Evolutionary conservation across 805 yeast species (phyloP).

Genomic region (Debaryomyces hansenii): DNA sequence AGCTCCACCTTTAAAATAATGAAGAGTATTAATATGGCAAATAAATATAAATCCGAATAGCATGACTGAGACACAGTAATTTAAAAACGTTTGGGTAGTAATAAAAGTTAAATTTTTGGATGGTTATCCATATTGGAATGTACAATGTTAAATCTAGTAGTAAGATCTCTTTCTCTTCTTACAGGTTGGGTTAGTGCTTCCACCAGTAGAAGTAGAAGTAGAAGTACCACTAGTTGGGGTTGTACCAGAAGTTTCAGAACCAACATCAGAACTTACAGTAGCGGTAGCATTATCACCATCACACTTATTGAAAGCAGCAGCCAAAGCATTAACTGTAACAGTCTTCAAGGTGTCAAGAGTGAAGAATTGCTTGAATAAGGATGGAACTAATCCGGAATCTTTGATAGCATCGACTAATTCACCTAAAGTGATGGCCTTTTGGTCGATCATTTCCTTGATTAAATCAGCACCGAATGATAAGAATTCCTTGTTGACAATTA

Average conservation of each 20-base stretch:
- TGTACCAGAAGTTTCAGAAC: conserved; percentile 12
- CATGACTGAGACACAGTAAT: too few relatives aligned
- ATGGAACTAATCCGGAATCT: conserved; percentile 39
- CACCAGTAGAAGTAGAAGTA: conserved; percentile 8
- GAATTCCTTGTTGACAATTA: conserved; percentile 37
- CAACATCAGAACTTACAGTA: conserved; percentile 24
- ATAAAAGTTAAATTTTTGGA: too few relatives aligned
- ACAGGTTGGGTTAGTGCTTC: conserved; percentile 4
- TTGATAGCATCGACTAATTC: conserved; percentile 28
- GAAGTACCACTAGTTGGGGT: conserved; percentile 12
- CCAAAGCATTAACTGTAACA: conserved; percentile 42
- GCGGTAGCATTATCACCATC: conserved; percentile 25
- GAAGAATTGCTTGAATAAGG: conserved; percentile 38
- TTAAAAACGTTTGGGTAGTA: too few relatives aligned
- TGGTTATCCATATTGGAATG: too few relatives aligned
- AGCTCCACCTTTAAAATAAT: too few relatives aligned
- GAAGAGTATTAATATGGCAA: too few relatives aligned
- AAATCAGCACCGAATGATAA: conserved; percentile 39
- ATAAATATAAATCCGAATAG: too few relatives aligned
- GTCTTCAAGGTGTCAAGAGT: conserved; percentile 37
- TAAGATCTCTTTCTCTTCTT: conserved; percentile 22
- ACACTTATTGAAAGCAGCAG: conserved; percentile 42
- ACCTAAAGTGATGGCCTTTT: conserved; percentile 26
- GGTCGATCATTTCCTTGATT: conserved; percentile 28
- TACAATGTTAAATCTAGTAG: conserved; percentile 9